phyloP scores from a whole-genome alignment of 2,329 filamentous ascomycete genomes.

The Cercospora zeae-maydis region DNA sequence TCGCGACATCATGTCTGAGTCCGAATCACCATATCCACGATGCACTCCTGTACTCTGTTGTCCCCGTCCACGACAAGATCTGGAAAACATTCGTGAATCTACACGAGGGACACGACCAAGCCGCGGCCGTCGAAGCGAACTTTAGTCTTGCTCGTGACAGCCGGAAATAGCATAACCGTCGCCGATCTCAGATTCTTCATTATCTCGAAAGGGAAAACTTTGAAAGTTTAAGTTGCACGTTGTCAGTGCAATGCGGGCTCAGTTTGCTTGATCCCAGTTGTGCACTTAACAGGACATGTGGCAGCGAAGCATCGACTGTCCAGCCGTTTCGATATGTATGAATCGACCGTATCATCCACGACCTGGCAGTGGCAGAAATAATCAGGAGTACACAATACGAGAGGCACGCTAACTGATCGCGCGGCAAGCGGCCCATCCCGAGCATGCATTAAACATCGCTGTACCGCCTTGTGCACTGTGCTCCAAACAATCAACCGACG shows the following conservation, averaged over 20 bases:
- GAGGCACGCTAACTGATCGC: not conserved
- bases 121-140: not conserved
- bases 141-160: not conserved
- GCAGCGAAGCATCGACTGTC: not conserved
- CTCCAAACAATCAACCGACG: not conserved
- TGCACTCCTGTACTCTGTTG: not conserved
- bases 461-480: not conserved
- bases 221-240: not conserved
- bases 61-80: not conserved
- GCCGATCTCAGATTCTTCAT: not conserved
- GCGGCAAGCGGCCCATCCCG: not conserved
- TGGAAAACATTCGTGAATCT: not conserved
- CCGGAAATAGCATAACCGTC: not conserved
- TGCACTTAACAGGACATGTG: not conserved
- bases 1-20: not conserved
- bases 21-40: not conserved
- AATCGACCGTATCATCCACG: not conserved
- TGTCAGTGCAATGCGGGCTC: not conserved
- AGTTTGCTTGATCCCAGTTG: not conserved
- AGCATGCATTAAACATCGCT: not conserved
- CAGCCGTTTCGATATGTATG: not conserved
- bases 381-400: not conserved
- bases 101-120: not conserved
- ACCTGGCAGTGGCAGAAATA: not conserved
- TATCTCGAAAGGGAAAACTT: not conserved